Percentiles rank a stretch among this genome's conserved stretches.
Evolutionary conservation across 2,329 filamentous ascomycete genomes (phyloP).

Genomic region (Sclerotinia borealis): DNA sequence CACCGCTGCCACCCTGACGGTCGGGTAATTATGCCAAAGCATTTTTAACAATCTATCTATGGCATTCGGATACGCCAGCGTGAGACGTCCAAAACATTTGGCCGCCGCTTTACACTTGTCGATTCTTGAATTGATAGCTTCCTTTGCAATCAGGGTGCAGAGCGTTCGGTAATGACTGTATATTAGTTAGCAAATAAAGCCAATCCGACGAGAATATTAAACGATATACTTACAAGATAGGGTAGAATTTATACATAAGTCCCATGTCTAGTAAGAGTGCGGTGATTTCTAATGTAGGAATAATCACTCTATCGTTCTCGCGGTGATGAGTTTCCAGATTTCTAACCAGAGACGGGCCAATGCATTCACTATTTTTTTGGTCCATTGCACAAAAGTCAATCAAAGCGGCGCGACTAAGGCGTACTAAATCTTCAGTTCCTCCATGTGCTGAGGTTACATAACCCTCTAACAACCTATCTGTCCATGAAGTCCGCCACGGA

Average conservation of each 20-base stretch:
- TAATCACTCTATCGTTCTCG: slow-evolving; percentile 59
- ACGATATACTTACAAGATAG: not conserved
- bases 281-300: slow-evolving; percentile 70
- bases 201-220: not conserved
- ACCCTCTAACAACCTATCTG: slow-evolving; percentile 53
- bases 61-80: not conserved
- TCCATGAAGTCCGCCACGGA: slow-evolving; percentile 26
- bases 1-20: not conserved
- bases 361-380: slow-evolving; percentile 32
- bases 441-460: slow-evolving; percentile 68
- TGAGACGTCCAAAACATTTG: not conserved
- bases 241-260: not conserved
- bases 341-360: slow-evolving; percentile 46
- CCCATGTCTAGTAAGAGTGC: slow-evolving; percentile 65
- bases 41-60: not conserved
- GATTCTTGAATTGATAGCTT: not conserved
- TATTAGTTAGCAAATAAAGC: not conserved
- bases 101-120: not conserved
- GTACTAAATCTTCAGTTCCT: slow-evolving; percentile 70
- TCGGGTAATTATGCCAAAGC: not conserved
- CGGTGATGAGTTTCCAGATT: slow-evolving; percentile 47
- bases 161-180: not conserved
- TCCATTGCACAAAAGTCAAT: slow-evolving; percentile 42
- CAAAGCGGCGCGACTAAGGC: slow-evolving; percentile 61
- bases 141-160: not conserved